Base-by-base conservation (phyloP, 2,329 filamentous ascomycete genomes). In the Apiospora aurea region DNA sequence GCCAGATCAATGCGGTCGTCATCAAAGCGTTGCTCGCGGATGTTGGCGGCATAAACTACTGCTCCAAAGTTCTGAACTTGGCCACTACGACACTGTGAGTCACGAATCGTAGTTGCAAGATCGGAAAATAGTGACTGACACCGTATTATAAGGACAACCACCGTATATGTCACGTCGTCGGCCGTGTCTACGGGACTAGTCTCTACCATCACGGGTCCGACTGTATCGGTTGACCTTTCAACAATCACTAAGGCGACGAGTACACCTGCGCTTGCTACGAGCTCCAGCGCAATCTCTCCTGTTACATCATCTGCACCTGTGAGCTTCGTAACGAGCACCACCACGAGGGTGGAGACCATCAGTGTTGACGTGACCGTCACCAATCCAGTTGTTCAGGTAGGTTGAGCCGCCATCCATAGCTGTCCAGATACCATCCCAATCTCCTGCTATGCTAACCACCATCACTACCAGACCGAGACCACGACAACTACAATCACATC, bases 11-110 rank as follows among this genome's bases (percentile, higher is more conserved):
- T 24, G 67, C 43, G 4, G 57, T 66, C 24, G 67, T 74, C 11
- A 61, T 74, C 24, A 61, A 46, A 26, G 72, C 72, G 2, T 67
- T 74, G 64, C 53, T 71, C 21, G 69, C 69, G 21, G 71, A 72
- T 26, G 24, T 49, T 13, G 43, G 49, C 10, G 72, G 69, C 44
- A 74, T 69, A 11, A 69, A 71, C 4, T 73, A 71, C 69, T 73
- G 72, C 46, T 73, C 72, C 10, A 67, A 57, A 8, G 26, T 57
- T 0, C 7, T 57, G 26, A 57, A 34, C 16, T 3, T 57, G 3
- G 14, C 53, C 8, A 26, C 53, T 34, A 57, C 53, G 29, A 57
- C 53, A 16, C 26, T 10, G 53, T 57, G 16, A 57, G 26, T 57
- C 7, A 34, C 18, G 5, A 0, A 18, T 34, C 4, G 5, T 21